These are phyloP conservation scores for Barnettozyma botsteinii DNA, from an alignment of 805 yeast genomes.

Conservation along the genomic window DNA sequence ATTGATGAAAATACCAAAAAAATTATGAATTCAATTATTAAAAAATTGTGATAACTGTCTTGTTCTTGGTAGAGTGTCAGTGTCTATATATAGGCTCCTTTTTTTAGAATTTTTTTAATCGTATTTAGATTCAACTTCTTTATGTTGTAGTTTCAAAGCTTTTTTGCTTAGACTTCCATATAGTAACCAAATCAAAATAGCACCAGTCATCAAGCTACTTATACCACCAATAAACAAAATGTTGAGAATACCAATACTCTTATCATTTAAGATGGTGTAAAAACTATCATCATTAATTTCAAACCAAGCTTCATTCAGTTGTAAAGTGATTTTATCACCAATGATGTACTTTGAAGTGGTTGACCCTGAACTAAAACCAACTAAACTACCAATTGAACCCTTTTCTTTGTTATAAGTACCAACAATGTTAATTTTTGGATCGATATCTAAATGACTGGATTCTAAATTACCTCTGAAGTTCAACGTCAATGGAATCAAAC, in stretches of 20 bases:
- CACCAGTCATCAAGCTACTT: conserved; percentile 5
- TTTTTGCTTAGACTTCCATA: conserved; percentile 8
- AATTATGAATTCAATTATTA: conserved; percentile 22
- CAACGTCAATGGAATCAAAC: conserved; percentile 51
- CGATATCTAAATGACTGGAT: conserved; percentile 64
- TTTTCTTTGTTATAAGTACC: conserved; percentile 29
- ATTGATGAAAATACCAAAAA: conserved; percentile 17
- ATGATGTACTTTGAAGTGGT: conserved; percentile 53
- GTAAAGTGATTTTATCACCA: conserved; percentile 55
- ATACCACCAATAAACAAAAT: conserved; percentile 5
- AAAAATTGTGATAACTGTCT: conserved; percentile 13
- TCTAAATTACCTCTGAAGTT: conserved; percentile 62
- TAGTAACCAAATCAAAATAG: conserved; percentile 7
- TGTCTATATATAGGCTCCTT: neutral
- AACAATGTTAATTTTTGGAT: conserved; percentile 48
- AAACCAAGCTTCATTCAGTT: conserved; percentile 56
- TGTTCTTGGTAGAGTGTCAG: no score
- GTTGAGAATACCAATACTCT: neutral
- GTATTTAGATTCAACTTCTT: conserved; percentile 10
- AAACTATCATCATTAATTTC: conserved; percentile 5
- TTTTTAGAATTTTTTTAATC: conserved; percentile 3
- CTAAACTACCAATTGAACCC: conserved; percentile 30
- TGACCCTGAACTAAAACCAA: conserved; percentile 54
- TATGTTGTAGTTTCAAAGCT: conserved; percentile 9
- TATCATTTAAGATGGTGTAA: neutral